Percentiles rank a stretch among this genome's conserved stretches.
These are phyloP conservation scores for Arabis alpina DNA, from an alignment of 345 rosid species.

Conservation along the genomic window DNA sequence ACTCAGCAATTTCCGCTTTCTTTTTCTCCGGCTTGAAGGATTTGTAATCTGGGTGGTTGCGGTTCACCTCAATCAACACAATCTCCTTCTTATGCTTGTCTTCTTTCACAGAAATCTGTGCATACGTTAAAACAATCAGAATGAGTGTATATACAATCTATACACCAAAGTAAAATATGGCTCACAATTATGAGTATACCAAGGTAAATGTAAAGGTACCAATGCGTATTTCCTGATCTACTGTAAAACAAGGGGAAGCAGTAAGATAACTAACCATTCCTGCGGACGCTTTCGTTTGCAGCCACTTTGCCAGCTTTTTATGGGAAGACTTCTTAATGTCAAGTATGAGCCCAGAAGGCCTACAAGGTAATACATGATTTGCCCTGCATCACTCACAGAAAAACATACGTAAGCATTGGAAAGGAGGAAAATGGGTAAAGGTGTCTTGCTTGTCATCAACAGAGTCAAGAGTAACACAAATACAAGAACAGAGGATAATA, in stretches of 20 bases:
- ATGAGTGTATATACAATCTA: conserved; percentile 4
- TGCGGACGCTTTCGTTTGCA: conserved; percentile 77
- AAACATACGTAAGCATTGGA: conserved; percentile 23
- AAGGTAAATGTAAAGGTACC: background rate
- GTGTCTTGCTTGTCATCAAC: background rate
- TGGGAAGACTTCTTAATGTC: conserved; percentile 92
- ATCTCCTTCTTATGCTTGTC: conserved; percentile 90
- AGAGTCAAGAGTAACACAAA: background rate
- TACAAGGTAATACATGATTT: conserved; percentile 82
- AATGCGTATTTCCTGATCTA: background rate
- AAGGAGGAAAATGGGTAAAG: background rate
- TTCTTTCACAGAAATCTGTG: conserved; percentile 74
- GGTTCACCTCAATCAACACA: conserved; percentile 62
- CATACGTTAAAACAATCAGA: conserved; percentile 4
- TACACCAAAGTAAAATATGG: background rate
- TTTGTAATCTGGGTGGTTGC: conserved; percentile 65
- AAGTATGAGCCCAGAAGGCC: conserved; percentile 77
- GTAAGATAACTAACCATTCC: conserved; percentile 63
- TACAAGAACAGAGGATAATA: conserved; percentile 12
- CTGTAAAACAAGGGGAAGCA: background rate
- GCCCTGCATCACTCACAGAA: conserved; percentile 61
- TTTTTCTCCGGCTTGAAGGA: conserved; percentile 87
- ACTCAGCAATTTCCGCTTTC: conserved; percentile 56
- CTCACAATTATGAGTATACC: background rate
- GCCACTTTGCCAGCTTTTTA: conserved; percentile 95